Conservation (phyloP, 2,329 filamentous ascomycete species). For the Alternaria metachromatica region DNA sequence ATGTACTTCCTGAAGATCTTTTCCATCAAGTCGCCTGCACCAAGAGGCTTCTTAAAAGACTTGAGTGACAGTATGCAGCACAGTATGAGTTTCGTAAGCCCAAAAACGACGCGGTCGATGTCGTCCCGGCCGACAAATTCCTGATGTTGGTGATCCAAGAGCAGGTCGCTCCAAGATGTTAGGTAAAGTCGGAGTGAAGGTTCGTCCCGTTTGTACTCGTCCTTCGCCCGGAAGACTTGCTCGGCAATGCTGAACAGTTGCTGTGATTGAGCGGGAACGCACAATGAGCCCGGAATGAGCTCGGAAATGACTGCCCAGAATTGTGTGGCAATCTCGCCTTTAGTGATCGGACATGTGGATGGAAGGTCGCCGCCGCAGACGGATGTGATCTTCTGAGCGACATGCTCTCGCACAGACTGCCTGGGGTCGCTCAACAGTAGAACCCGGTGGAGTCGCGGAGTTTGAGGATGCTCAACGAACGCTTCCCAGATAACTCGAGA, state of each 20-base stretch:
- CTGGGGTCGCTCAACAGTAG: slow-evolving; percentile 38
- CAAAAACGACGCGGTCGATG: slow-evolving; percentile 45
- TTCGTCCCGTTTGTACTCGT: slow-evolving; percentile 44
- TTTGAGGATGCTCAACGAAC: slow-evolving; percentile 34
- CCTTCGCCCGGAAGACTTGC: slow-evolving; percentile 44
- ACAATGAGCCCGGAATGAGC: slow-evolving; percentile 38
- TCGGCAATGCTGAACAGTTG: slow-evolving; percentile 47
- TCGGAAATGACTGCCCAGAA: slow-evolving; percentile 45
- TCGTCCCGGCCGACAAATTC: slow-evolving; percentile 47
- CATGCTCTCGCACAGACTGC: slow-evolving; percentile 32
- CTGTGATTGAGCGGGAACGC: slow-evolving; percentile 31
- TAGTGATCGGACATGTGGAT: slow-evolving; percentile 37
- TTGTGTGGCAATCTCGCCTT: slow-evolving; percentile 37
- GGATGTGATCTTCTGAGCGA: slow-evolving; percentile 41
- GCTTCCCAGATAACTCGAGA: slow-evolving; percentile 43
- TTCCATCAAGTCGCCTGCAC: slow-evolving; percentile 36
- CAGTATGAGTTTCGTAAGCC: slow-evolving; percentile 51
- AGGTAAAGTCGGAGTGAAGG: slow-evolving; percentile 36
- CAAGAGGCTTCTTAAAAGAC: slow-evolving; percentile 49
- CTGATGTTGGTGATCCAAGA: slow-evolving; percentile 42
- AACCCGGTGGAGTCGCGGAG: slow-evolving; percentile 35
- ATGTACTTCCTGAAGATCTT: slow-evolving; percentile 46
- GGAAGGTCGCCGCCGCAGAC: slow-evolving; percentile 45
- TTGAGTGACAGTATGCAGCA: slow-evolving; percentile 49
- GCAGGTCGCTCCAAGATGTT: slow-evolving; percentile 39